Base-by-base conservation (phyloP, 2,329 filamentous ascomycete species). In the Colletotrichum horii region DNA sequence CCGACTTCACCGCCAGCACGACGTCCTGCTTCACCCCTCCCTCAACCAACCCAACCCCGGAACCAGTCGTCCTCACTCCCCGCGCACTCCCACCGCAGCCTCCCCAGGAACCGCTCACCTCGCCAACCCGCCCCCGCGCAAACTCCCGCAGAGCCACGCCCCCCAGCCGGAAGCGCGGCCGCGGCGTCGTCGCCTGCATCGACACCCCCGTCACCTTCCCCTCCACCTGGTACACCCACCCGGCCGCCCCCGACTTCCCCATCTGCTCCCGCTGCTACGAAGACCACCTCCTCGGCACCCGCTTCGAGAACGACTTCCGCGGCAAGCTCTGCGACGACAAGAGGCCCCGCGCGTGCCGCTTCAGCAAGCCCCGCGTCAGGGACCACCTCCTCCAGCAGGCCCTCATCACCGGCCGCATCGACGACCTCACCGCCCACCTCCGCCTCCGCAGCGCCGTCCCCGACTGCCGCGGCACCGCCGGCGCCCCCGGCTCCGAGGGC, bases 261-360 rank as follows among this genome's bases (percentile, higher is more conserved):
- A 79, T 87, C 65, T 87, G 85, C 74, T 82, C 83, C 3, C 77
- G 81, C 4, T 87, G 86, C 77, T 86, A 85, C 68, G 80, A 82
- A 8, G 81, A 85, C 67, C 70, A 83, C 32, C 83, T 87, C n/a
- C 80, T 80, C 72, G 67, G 79, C 6, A 83, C 83, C 0, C 70
- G 34, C 1, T 83, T 85, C 70, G 60, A 79, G 8, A 48, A 77
- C 38, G 71, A 77, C 0, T 87, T 87, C 66, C 62, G 55, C 0
- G 76, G 70, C 9, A 70, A 75, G 3, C 69, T 76, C 0, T 76
- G 76, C 36, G 36, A 78, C 6, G 82, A 85, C 32, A 72, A 75
- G 3, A 77, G 80, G 24, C 78, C 81, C 8, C 82, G 84, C 1
- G 77, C 76, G 1, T 87, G 85, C 74, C 81, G 80, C 1, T 87